Evolutionary conservation across 257 asterid genomes (phyloP), one percentile per base, ranked within the genome.

Genomic region (Cruciata laevipes): DNA sequence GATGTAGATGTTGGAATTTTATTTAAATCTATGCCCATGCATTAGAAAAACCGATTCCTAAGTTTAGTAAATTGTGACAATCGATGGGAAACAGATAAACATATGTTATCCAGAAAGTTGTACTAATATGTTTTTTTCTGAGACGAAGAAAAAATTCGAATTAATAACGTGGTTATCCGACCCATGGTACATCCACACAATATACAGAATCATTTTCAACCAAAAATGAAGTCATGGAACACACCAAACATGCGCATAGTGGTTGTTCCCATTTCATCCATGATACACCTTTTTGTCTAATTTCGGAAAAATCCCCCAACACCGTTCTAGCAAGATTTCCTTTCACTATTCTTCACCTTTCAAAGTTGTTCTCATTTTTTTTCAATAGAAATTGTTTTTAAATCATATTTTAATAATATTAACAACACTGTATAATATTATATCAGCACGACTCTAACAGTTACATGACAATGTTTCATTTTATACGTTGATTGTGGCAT

Each of bases 191-290:
- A 74, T 56, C 66, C 68, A 72, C 67, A 61, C 83, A 67, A 74
- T 81, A 67, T 38, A 77, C 68, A 81, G 81, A 79, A 78, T 77
- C 78, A 74, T 72, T 67, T 38, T 62, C 74, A 73, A 74, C 64
- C 78, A 63, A 59, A 69, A 78, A 58, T 79, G 82, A 75, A 67
- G 75, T 83, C 79, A 77, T 70, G 61, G 57, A 33, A 53, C 61
- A 71, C 74, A 73, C 77, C 68, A 71, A 77, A 75, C 73, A 74
- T 78, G 76, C 73, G 62, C 67, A 72, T n/a, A 67, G 63, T 31
- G 70, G 74, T 68, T 53, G 51, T 49, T 35, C 63, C 17, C 62
- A 64, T 66, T 40, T 49, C 30, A 24, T 58, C 67, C 40, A 6
- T 51, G 40, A 65, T 37, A 58, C 67, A 53, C 70, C 56, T 33